Evolutionary conservation across 2,329 filamentous ascomycete species (phyloP).

Genomic region (Penicillium sp.): DNA sequence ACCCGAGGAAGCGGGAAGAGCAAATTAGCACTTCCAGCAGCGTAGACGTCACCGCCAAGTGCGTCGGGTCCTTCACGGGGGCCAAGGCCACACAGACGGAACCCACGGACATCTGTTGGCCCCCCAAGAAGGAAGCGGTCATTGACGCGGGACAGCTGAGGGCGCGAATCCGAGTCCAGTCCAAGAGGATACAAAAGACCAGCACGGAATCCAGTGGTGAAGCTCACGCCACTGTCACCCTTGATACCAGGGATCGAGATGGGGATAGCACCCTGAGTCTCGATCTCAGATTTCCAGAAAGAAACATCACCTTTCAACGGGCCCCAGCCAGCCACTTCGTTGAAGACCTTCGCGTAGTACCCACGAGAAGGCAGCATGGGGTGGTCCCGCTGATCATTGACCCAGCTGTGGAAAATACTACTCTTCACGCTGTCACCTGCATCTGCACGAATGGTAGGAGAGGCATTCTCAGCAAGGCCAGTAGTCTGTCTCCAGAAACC

Average conservation of each 20-base stretch:
- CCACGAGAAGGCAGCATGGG: constrained; percentile 79
- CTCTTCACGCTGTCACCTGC: constrained; percentile 91
- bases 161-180: constrained; percentile 53
- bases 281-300: constrained; percentile 90
- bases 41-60: constrained; percentile 87
- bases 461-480: constrained; percentile 70
- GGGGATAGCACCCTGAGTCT: constrained; percentile 72
- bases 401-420: constrained; percentile 76
- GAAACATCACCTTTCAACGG: constrained; percentile 82
- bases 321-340: constrained; percentile 85
- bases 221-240: constrained; percentile 71
- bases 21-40: constrained; percentile 82
- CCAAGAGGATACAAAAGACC: constrained; percentile 82
- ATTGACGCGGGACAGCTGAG: constrained; percentile 75
- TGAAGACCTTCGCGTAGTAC: constrained; percentile 72
- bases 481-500: constrained; percentile 88
- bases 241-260: constrained; percentile 68
- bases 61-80: constrained; percentile 83
- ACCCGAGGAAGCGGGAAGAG: constrained; percentile 80
- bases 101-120: constrained; percentile 90
- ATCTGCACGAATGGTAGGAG: constrained; percentile 75
- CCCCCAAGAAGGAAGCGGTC: constrained; percentile 95
- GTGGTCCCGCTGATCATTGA: constrained; percentile 76
- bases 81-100: constrained; percentile 83
- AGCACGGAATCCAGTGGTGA: constrained; percentile 77